phyloP scores from a whole-genome alignment of 352 stramenopile genomes.

The Aphanomyces invadans region DNA sequence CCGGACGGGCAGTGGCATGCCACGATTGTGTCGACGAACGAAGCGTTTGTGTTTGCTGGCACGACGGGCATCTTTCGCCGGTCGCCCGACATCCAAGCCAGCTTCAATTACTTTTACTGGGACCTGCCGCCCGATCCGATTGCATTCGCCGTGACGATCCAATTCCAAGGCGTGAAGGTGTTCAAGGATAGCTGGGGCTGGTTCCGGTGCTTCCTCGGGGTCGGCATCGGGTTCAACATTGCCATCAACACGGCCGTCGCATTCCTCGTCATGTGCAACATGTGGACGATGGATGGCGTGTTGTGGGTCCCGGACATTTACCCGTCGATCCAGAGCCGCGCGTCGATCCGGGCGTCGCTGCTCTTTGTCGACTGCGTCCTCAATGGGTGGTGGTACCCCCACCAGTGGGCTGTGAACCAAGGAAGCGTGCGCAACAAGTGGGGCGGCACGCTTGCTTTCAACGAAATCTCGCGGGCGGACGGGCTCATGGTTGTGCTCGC shows the following conservation, averaged over 20 bases:
- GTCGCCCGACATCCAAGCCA: neutral
- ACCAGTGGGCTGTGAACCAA: neutral
- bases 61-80: slow-evolving; percentile 11
- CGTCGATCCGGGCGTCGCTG: neutral
- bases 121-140: slow-evolving; percentile 10
- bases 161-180: neutral
- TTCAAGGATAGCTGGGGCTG: slow-evolving; percentile 1
- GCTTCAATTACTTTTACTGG: slow-evolving; percentile 20
- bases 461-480: neutral
- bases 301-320: slow-evolving; percentile 4
- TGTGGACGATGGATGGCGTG: neutral
- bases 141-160: neutral
- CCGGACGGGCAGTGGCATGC: neutral
- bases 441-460: neutral
- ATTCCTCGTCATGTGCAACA: slow-evolving; percentile 1
- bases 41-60: neutral
- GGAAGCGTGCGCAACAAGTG: neutral
- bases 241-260: neutral
- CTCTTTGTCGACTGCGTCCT: neutral
- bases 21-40: neutral
- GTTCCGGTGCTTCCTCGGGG: slow-evolving; percentile 9
- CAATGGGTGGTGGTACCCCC: neutral
- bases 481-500: slow-evolving; percentile 2
- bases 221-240: slow-evolving; percentile 13
- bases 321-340: neutral